These are phyloP conservation scores for Fusarium aywerte DNA, from an alignment of 2,329 filamentous ascomycete genomes.

Conservation along the genomic window DNA sequence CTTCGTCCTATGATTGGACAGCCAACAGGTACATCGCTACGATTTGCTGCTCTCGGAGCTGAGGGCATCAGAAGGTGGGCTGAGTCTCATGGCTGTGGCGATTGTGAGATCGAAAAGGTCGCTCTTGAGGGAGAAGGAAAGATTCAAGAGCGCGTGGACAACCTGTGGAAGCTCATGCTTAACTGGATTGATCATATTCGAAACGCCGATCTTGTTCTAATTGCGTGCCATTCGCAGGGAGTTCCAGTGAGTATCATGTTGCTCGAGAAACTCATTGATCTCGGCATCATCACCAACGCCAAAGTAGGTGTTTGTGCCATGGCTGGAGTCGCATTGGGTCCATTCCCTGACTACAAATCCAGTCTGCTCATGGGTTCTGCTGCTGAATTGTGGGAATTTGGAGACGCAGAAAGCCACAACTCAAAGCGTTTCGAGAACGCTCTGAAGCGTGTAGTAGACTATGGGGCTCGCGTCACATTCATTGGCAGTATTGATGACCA, in stretches of 20 bases:
- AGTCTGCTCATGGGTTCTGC: constrained; percentile 89
- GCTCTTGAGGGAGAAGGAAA: constrained; percentile 94
- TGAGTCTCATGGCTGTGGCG: constrained; percentile 74
- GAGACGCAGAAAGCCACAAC: constrained; percentile 81
- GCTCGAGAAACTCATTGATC: constrained; percentile 88
- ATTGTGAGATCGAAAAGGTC: constrained; percentile 90
- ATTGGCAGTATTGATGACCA: constrained; percentile 97
- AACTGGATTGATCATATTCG: constrained; percentile 95
- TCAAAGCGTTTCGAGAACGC: constrained; percentile 83
- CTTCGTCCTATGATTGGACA: constrained; percentile 93
- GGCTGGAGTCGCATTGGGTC: constrained; percentile 93
- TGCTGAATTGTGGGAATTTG: constrained; percentile 96
- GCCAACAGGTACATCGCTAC: constrained; percentile 92
- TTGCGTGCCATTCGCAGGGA: constrained; percentile 96
- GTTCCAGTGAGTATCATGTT: constrained; percentile 95
- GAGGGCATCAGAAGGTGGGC: constrained; percentile 87
- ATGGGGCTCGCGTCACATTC: constrained; percentile 86
- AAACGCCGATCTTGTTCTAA: constrained; percentile 85
- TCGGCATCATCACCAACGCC: constrained; percentile 81
- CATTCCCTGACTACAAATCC: constrained; percentile 91
- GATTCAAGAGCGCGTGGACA: constrained; percentile 87
- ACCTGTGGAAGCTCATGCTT: constrained; percentile 91
- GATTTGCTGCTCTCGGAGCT: constrained; percentile 89
- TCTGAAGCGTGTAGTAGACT: constrained; percentile 77
- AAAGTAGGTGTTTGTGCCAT: constrained; percentile 87